phyloP scores from a whole-genome alignment of 768 basidiomycete species.

The Suillus subaureus region DNA sequence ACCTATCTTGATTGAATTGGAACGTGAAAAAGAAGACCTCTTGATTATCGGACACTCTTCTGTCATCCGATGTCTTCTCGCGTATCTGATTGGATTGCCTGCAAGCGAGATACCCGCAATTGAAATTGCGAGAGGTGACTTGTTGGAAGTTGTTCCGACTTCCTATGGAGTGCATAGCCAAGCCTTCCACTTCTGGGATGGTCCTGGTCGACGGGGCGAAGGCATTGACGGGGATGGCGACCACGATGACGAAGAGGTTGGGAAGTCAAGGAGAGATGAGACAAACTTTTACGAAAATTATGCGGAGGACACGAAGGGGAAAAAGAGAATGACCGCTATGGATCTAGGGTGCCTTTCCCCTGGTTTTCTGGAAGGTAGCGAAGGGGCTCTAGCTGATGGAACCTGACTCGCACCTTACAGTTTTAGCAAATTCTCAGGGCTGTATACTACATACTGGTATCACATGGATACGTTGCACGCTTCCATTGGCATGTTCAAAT shows the following conservation, averaged over 20 bases:
- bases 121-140: conserved; percentile 93
- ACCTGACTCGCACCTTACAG: not conserved
- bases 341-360: conserved; percentile 28
- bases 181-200: conserved; percentile 92
- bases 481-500: not conserved
- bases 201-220: conserved; percentile 64
- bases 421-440: not conserved
- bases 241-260: conserved; percentile 16
- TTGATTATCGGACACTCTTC: conserved; percentile 97
- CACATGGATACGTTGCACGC: not conserved
- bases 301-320: conserved; percentile 72
- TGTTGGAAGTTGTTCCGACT: conserved; percentile 90
- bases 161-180: conserved; percentile 90
- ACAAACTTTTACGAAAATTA: conserved; percentile 91
- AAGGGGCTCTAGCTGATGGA: not conserved
- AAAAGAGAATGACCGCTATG: conserved; percentile 42
- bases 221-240: conserved; percentile 35
- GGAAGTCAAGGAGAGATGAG: conserved; percentile 49
- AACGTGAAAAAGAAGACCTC: conserved; percentile 91
- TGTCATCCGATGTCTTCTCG: conserved; percentile 93
- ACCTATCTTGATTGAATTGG: conserved; percentile 89
- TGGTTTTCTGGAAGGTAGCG: too few relatives aligned
- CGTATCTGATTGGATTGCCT: conserved; percentile 91
- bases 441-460: not conserved
- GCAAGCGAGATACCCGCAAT: conserved; percentile 97